These are phyloP conservation scores for Stephania cephalantha DNA, from an alignment of 164 flowering plant genomes.

Conservation along the genomic window DNA sequence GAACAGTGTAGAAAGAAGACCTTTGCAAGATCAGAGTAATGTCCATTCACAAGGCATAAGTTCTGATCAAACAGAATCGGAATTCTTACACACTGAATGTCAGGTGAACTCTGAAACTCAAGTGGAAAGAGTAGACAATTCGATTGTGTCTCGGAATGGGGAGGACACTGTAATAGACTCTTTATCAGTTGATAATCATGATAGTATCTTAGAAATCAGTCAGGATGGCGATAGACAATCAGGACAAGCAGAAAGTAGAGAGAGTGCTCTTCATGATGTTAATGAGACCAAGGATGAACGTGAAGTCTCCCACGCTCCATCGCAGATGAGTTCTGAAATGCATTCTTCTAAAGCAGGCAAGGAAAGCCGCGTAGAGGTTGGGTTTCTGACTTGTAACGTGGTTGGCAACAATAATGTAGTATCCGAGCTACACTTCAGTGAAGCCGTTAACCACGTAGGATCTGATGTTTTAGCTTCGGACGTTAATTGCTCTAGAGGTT, in stretches of 20 bases:
- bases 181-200: neutral
- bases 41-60: neutral
- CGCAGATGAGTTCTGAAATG: neutral
- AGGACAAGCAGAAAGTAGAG: neutral
- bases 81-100: neutral
- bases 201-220: neutral
- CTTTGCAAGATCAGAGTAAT: constrained; percentile 5
- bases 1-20: constrained; percentile 8
- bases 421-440: neutral
- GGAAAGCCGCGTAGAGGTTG: neutral
- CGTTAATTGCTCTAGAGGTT: neutral
- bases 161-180: neutral
- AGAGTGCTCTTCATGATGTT: neutral
- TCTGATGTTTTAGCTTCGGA: neutral
- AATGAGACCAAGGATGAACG: neutral
- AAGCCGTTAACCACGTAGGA: neutral
- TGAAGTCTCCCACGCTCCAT: neutral
- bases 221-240: neutral
- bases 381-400: neutral
- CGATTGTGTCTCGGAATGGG: neutral
- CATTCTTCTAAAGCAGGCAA: constrained; percentile 3
- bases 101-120: constrained; percentile 2
- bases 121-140: neutral
- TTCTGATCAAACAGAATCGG: constrained; percentile 7
- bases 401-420: neutral